phyloP scores from a whole-genome alignment of 768 basidiomycete genomes.

The Leucocoprinus sp. region DNA sequence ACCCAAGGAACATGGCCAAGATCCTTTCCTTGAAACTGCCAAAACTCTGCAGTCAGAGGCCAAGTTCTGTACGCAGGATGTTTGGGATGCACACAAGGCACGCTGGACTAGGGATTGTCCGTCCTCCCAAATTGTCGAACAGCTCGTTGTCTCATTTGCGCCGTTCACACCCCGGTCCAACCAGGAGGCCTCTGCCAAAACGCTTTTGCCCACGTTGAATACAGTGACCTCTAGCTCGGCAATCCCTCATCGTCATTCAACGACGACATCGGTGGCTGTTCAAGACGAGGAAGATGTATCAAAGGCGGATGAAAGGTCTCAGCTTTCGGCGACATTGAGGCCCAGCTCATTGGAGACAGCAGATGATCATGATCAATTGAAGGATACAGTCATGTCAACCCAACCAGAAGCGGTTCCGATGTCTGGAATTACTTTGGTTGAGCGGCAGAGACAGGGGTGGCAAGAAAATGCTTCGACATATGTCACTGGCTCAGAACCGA shows the following conservation, averaged over 20 bases:
- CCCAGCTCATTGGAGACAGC: conserved; percentile 2
- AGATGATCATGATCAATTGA: conserved; percentile 5
- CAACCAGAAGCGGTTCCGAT: background rate
- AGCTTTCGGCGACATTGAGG: background rate
- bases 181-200: conserved; percentile 15
- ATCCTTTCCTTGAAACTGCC: conserved; percentile 13
- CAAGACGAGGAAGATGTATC: background rate
- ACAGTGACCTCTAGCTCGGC: conserved; percentile 1
- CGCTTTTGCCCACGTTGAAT: conserved; percentile 16
- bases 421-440: background rate
- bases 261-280: background rate
- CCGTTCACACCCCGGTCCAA: conserved; percentile 19
- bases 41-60: conserved; percentile 15
- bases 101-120: conserved; percentile 17
- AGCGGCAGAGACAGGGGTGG: conserved; percentile 1
- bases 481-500: background rate
- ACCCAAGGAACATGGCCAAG: conserved; percentile 6
- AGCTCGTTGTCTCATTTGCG: conserved; percentile 18
- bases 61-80: conserved; percentile 21
- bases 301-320: background rate
- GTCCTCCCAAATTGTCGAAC: conserved; percentile 18
- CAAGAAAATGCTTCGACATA: background rate
- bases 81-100: conserved; percentile 22
- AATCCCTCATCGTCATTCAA: conserved; percentile 1
- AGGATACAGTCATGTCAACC: background rate